phyloP scores from a whole-genome alignment of 2,329 filamentous ascomycete genomes.

The Arthrocladium fulminans region DNA sequence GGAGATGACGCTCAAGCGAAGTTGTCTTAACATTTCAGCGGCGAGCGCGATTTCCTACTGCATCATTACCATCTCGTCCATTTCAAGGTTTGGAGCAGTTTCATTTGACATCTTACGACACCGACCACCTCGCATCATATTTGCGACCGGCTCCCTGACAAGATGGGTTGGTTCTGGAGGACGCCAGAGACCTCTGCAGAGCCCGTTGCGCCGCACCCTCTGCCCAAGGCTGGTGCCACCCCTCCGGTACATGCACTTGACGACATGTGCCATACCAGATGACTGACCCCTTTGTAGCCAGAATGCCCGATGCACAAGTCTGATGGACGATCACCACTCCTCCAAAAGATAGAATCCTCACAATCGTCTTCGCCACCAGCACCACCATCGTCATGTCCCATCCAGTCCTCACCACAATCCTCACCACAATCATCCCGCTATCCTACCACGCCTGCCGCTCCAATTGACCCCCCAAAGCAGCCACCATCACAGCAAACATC shows the following conservation, averaged over 20 bases:
- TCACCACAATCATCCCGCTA: constrained; percentile 17
- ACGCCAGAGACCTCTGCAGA: constrained; percentile 31
- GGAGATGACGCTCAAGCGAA: not conserved
- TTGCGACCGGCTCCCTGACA: not conserved
- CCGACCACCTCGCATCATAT: too few species aligned
- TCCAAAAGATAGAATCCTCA: constrained; percentile 23
- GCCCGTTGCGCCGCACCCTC: constrained; percentile 38
- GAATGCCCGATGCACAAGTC: constrained; percentile 60
- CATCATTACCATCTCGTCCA: not conserved
- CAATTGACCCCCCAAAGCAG: constrained; percentile 20
- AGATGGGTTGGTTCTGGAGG: constrained; percentile 69
- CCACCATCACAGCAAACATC: constrained; percentile 9
- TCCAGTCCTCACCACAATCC: constrained; percentile 20
- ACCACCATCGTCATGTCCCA: constrained; percentile 27
- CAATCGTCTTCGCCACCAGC: constrained; percentile 12
- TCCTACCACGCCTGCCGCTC: not conserved
- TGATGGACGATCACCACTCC: constrained; percentile 26
- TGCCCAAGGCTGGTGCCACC: constrained; percentile 39
- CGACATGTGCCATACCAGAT: constrained; percentile 6
- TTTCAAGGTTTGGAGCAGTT: too few species aligned
- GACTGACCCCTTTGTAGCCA: constrained; percentile 14
- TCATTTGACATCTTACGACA: too few species aligned
- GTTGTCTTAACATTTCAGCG: not conserved
- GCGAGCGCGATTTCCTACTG: not conserved
- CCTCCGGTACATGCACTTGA: constrained; percentile 44